Evolutionary conservation across 2,329 filamentous ascomycete genomes (phyloP).

Genomic region (Fusarium miscanthi): DNA sequence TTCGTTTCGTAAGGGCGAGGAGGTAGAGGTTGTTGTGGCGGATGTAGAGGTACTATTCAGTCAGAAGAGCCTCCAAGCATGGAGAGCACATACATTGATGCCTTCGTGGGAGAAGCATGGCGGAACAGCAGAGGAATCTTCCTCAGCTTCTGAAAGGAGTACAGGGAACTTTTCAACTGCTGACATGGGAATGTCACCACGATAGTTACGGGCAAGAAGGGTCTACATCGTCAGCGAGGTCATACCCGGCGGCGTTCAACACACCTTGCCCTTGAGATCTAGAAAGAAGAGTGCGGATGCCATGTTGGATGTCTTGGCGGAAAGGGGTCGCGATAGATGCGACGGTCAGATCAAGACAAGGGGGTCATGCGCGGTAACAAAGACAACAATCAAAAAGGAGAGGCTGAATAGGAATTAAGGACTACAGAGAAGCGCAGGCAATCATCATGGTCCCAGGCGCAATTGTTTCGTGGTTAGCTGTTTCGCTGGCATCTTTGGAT

Average conservation of each 20-base stretch:
- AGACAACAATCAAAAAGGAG: conserved; percentile 8
- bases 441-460: conserved; percentile 39
- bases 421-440: conserved; percentile 42
- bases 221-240: conserved; percentile 68
- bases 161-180: conserved; percentile 98
- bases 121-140: conserved; percentile 96
- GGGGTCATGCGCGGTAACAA: conserved; percentile 31
- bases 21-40: conserved; percentile 99
- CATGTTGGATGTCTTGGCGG: conserved; percentile 61
- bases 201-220: conserved; percentile 97
- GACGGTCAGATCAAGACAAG: conserved; percentile 20
- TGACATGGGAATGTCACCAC: conserved; percentile 98
- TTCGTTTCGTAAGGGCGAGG: conserved; percentile 96
- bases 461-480: conserved; percentile 27
- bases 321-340: conserved; percentile 46
- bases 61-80: conserved; percentile 12
- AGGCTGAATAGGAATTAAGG: conserved; percentile 19
- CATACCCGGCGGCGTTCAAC: conserved; percentile 6
- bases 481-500: conserved; percentile 45
- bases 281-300: conserved; percentile 98
- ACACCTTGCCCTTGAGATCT: conserved; percentile 98
- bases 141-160: conserved; percentile 96
- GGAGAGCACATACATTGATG: conserved; percentile 80
- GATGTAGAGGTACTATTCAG: conserved; percentile 91
- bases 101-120: conserved; percentile 99